Percentiles rank a stretch among this genome's conserved stretches.
Evolutionary conservation across 176 grass and related monocot species (phyloP).

Genomic region (Paspalum notatum): DNA sequence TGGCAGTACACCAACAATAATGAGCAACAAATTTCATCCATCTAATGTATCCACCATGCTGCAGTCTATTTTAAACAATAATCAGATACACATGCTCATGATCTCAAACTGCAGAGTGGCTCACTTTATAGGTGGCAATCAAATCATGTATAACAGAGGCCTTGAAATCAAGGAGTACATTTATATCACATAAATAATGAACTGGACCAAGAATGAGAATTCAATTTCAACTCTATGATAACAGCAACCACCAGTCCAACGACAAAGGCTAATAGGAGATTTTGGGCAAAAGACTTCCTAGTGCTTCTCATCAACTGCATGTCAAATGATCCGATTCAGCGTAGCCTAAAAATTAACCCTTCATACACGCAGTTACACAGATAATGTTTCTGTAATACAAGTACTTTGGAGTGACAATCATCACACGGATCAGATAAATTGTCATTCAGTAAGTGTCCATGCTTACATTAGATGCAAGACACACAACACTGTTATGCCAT

Average conservation of each 20-base stretch:
- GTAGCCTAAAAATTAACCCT: background rate
- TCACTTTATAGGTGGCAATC: conserved; percentile 2
- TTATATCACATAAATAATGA: conserved; percentile 16
- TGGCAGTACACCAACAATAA: conserved; percentile 18
- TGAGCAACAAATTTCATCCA: conserved; percentile 20
- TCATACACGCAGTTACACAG: conserved; percentile 29
- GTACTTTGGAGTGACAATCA: conserved; percentile 13
- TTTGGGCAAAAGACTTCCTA: conserved; percentile 17
- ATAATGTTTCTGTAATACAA: conserved; percentile 12
- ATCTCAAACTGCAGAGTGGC: conserved; percentile 9
- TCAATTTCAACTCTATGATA: conserved; percentile 27
- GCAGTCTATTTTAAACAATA: conserved; percentile 1
- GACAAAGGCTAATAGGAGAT: background rate
- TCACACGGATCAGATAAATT: conserved; percentile 18
- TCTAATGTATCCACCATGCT: background rate
- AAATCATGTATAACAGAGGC: conserved; percentile 16
- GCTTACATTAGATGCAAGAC: conserved; percentile 4
- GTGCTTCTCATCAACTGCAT: conserved; percentile 2
- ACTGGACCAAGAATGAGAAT: background rate
- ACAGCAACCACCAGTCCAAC: conserved; percentile 21
- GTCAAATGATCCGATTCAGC: conserved; percentile 18
- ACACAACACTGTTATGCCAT: background rate
- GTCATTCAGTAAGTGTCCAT: background rate
- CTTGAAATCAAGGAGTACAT: background rate
- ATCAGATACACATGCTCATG: background rate